Evolutionary conservation across 768 basidiomycete species (phyloP), one percentile per base, ranked within the genome.

Genomic region (Tulasnella sp.): DNA sequence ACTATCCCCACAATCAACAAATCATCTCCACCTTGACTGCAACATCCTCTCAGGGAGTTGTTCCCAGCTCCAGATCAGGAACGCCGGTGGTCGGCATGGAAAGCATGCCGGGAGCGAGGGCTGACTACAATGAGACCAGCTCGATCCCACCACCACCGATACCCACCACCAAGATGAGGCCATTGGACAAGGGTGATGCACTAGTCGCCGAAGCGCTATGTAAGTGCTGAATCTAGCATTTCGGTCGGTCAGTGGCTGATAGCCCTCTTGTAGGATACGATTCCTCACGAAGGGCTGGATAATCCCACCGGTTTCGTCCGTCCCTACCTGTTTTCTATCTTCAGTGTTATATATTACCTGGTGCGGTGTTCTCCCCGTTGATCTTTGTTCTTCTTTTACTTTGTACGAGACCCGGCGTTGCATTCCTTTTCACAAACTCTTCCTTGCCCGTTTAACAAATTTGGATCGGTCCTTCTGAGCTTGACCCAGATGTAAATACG

Each of bases 1-100:
- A 98, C 82, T 97, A 95, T 84, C 93, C 93, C 13, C 90, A 91
- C 73, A 94, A 93, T 83, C 93, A 92, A 80, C 90, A 91, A 81
- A 85, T 88, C 73, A 83, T 87, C 35, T 86, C 87, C 5, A 90
- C 91, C 4, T 89, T 91, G 40, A 93, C 92, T 5, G 92, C 80
- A 20, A 77, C 74, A 7, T 81, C 80, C 18, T 81, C 80, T 13
- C 42, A 44, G 67, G 74, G 72, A n/a, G 51, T 48, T 39, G 40
- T 46, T 29, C 70, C 70, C 26, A 46, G 70, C 67, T 80, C 79
- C 29, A 71, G 79, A 20, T 74, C 79, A 7, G 77, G 71, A 15
- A 78, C 79, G 35, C 79, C 79, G 75, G 70, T 77, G 51, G 70
- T 44, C 48, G 67, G 79, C 51, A 55, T 72, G 51, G 70, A 77